A percentile compares a stretch with the other conserved stretches of the same genome.
Evolutionary conservation across 108 stramenopile species (phyloP).

Genomic region (Chaetoceros muelleri): DNA sequence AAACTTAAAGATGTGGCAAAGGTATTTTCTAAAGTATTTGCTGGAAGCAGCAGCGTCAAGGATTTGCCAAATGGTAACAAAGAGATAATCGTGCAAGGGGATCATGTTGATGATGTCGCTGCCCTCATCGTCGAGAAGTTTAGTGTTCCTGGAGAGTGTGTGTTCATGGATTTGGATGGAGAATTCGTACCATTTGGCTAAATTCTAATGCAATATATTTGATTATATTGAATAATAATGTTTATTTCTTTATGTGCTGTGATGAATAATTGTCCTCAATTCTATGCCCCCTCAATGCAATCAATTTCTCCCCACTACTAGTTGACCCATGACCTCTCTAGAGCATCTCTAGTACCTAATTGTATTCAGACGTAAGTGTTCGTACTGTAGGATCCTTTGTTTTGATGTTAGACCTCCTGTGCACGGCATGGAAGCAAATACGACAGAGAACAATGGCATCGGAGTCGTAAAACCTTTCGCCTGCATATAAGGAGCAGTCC

Average conservation of each 20-base stretch:
- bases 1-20: conserved; percentile 94
- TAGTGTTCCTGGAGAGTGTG: conserved; percentile 45
- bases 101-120: conserved; percentile 89
- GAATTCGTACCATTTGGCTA: conserved; percentile 52
- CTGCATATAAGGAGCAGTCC: not conserved
- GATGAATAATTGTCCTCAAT: too few relatives aligned
- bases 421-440: not conserved
- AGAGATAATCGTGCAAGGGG: conserved; percentile 95
- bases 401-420: not conserved
- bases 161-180: conserved; percentile 76
- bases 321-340: too few relatives aligned
- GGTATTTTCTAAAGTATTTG: conserved; percentile 86
- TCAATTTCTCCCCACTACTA: too few relatives aligned
- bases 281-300: too few relatives aligned
- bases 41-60: conserved; percentile 86
- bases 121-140: conserved; percentile 83
- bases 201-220: too few relatives aligned
- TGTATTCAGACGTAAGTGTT: too few relatives aligned
- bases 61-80: conserved; percentile 48
- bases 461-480: not conserved
- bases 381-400: too few relatives aligned
- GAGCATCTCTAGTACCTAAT: too few relatives aligned
- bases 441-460: not conserved
- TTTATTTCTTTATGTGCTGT: too few relatives aligned
- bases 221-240: too few relatives aligned